Evolutionary conservation across 192 early-diverging fungal genomes (phyloP).

Genomic region (Coemansia interrupta): DNA sequence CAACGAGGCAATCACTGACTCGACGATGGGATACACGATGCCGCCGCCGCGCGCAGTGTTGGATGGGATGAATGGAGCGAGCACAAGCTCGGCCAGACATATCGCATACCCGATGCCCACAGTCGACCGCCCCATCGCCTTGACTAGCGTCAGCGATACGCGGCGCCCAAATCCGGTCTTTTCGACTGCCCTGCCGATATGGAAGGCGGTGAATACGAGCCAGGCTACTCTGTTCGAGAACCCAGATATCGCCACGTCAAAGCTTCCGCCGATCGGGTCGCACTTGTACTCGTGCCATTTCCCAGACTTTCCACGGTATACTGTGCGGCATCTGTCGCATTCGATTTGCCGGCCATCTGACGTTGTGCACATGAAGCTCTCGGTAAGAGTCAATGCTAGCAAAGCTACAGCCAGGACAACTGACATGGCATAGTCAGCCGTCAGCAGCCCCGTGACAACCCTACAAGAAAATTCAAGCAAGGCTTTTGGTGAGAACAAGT

Average conservation of each 20-base stretch:
- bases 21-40: conserved; percentile 72
- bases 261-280: conserved; percentile 56
- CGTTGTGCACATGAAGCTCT: conserved; percentile 60
- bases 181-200: conserved; percentile 66
- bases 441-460: conserved; percentile 56
- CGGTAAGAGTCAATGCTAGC: conserved; percentile 56
- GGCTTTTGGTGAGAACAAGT: background rate
- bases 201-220: conserved; percentile 73
- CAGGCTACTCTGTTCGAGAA: conserved; percentile 64
- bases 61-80: conserved; percentile 69
- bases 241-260: conserved; percentile 59
- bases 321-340: conserved; percentile 54
- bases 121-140: conserved; percentile 51
- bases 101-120: conserved; percentile 60
- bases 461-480: conserved; percentile 10
- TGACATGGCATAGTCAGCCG: conserved; percentile 54
- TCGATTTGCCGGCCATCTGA: conserved; percentile 49
- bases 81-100: conserved; percentile 54
- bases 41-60: conserved; percentile 77
- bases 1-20: conserved; percentile 59
- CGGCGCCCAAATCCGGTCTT: conserved; percentile 63
- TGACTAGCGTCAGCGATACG: conserved; percentile 57
- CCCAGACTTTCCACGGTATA: conserved; percentile 26
- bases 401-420: conserved; percentile 56
- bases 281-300: conserved; percentile 56